Evolutionary conservation across 1,284 basidiomycete species (phyloP).

Genomic region (Mycena sp.): DNA sequence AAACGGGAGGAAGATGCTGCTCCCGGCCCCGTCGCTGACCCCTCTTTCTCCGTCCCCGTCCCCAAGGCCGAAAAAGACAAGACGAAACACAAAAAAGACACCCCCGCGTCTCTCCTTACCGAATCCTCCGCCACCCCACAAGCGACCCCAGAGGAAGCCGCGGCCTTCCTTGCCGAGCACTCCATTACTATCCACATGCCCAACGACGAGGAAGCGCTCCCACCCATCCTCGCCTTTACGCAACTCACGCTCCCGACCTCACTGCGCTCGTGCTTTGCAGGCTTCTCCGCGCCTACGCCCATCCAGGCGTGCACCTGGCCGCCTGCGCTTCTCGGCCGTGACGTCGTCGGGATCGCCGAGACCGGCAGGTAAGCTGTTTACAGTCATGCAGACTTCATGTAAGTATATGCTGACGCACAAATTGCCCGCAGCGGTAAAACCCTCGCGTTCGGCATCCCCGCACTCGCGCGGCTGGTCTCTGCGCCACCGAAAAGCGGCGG

Average conservation of each 20-base stretch:
- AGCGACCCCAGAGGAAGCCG: constrained; percentile 54
- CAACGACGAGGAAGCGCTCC: constrained; percentile 53
- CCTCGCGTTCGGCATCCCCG: constrained; percentile 94
- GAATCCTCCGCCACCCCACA: constrained; percentile 19
- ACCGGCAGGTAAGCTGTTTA: constrained; percentile 77
- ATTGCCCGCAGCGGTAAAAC: constrained; percentile 84
- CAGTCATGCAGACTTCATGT: not conserved
- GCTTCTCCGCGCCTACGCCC: constrained; percentile 91
- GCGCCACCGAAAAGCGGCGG: constrained; percentile 39
- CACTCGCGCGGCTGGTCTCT: constrained; percentile 74
- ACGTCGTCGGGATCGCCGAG: constrained; percentile 97
- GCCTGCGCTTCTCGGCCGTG: constrained; percentile 81
- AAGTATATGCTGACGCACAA: not conserved
- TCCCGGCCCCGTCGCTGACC: constrained; percentile 19
- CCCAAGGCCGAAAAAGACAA: constrained; percentile 39
- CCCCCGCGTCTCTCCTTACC: constrained; percentile 6
- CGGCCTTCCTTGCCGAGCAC: constrained; percentile 77
- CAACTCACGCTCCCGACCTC: constrained; percentile 75
- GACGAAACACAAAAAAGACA: constrained; percentile 35
- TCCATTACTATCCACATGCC: constrained; percentile 77
- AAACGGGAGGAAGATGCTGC: constrained; percentile 41
- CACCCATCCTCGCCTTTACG: constrained; percentile 83
- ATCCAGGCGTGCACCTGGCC: constrained; percentile 99
- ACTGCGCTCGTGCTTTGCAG: constrained; percentile 68
- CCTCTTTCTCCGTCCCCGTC: constrained; percentile 15